Base-by-base conservation (phyloP, 805 yeast species). In the Wickerhamomyces alni region DNA sequence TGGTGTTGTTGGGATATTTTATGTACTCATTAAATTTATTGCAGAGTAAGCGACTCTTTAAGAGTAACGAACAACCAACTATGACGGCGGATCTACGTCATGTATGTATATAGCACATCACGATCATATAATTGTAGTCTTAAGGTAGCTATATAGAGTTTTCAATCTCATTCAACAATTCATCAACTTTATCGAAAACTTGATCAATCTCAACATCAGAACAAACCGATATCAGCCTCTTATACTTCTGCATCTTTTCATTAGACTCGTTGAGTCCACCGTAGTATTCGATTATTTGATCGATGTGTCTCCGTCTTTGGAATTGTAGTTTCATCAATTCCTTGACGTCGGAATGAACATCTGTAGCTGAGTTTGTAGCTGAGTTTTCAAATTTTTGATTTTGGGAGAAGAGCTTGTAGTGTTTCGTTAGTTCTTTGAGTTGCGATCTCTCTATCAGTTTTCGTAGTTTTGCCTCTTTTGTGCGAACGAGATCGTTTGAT, bases 131-230 rank as follows among this genome's bases (percentile, higher is more conserved):
- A n/a, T n/a, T n/a, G n/a, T n/a, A n/a, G n/a, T n/a, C n/a, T n/a
- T n/a, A n/a, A n/a, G n/a, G n/a, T n/a, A n/a, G n/a, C n/a, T n/a
- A n/a, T n/a, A n/a, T n/a, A n/a, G 19, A n/a, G 26, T 26, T 27
- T 27, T 26, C 25, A 27, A 35, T 35, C 25, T 26, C 37, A 18
- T 11, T 11, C 12, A 26, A 18, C 25, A 35, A 12, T 27, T 18
- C 37, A 35, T 35, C 82, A 38, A 82, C 64, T 45, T 80, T 73
- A 34, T 72, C 74, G 54, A 81, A 87, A 30, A 83, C 83, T 48
- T 82, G 85, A 46, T 74, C 75, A 17, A 79, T 70, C 10, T 75
- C 75, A 41, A 84, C 72, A 32, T 79, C 86, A 36, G 88, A 80
- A 46, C 87, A 75, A 37, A 75, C 71, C 39, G 87, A 73, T 35